Conservation (phyloP, 352 stramenopile genomes). For the Salisapilia sapeloensis region DNA sequence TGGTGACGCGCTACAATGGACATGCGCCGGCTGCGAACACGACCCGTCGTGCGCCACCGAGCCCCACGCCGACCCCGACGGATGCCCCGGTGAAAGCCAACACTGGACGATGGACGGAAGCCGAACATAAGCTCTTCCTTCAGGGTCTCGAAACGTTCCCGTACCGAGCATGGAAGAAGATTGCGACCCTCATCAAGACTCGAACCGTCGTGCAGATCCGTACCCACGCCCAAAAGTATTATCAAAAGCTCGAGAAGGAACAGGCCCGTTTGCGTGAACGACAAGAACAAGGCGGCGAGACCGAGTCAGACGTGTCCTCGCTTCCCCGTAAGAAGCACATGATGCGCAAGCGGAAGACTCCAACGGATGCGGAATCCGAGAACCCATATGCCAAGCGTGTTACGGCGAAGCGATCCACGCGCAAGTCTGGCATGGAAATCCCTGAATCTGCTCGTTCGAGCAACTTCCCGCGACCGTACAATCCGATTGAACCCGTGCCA, state of each 20-base stretch:
- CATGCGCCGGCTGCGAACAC: no score
- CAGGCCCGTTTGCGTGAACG: slow-evolving; percentile 58
- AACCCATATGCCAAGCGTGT: slow-evolving; percentile 16
- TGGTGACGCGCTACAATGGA: no score
- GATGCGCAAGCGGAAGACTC: slow-evolving; percentile 60
- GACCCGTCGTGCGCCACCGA: no score
- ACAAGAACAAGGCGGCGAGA: slow-evolving; percentile 42
- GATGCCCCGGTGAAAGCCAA: slow-evolving; percentile 45
- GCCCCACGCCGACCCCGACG: no score
- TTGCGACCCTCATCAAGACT: slow-evolving; percentile 88
- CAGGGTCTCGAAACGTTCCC: slow-evolving; percentile 73
- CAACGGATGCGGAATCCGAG: slow-evolving; percentile 9
- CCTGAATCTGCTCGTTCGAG: not conserved
- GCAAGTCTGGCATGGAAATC: not conserved
- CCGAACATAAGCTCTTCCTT: slow-evolving; percentile 80
- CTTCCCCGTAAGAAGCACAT: slow-evolving; percentile 38
- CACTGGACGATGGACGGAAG: slow-evolving; percentile 73
- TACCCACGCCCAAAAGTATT: slow-evolving; percentile 81
- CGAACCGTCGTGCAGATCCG: slow-evolving; percentile 84
- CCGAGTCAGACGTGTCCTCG: slow-evolving; percentile 47
- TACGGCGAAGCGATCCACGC: slow-evolving; percentile 7
- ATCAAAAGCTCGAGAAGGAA: slow-evolving; percentile 82
- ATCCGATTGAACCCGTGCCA: not conserved
- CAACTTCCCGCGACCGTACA: slow-evolving; percentile 4
- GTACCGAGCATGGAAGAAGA: slow-evolving; percentile 84